Conservation (phyloP, 2,329 filamentous ascomycete species). For the Alternaria triticimaculans region DNA sequence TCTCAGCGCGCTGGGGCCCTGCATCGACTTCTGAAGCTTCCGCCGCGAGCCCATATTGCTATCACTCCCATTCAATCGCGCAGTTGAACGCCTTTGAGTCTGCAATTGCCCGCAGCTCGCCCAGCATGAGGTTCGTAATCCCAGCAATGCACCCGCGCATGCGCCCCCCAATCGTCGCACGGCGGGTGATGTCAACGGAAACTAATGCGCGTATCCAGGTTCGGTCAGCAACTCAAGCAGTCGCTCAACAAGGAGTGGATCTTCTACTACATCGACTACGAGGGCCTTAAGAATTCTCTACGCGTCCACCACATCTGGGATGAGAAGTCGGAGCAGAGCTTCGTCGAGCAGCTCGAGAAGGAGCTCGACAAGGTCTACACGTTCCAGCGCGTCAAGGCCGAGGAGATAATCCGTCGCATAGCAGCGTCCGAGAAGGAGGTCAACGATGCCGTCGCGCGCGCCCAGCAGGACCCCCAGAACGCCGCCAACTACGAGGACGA, state of each 20-base stretch:
- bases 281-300: slow-evolving; percentile 86
- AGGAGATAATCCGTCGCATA: slow-evolving; percentile 92
- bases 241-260: slow-evolving; percentile 97
- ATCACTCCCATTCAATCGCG: slow-evolving; percentile 10
- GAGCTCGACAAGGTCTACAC: slow-evolving; percentile 98
- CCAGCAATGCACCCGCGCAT: slow-evolving; percentile 9
- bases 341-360: slow-evolving; percentile 83
- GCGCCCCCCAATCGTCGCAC: slow-evolving; percentile 21
- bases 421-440: slow-evolving; percentile 88
- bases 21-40: slow-evolving; percentile 9
- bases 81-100: background rate
- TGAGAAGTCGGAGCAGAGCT: slow-evolving; percentile 88
- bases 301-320: slow-evolving; percentile 82
- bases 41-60: slow-evolving; percentile 10
- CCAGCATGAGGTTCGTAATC: slow-evolving; percentile 28
- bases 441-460: slow-evolving; percentile 77
- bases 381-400: slow-evolving; percentile 96
- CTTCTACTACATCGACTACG: slow-evolving; percentile 98
- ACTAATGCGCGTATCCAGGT: slow-evolving; percentile 60
- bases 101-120: slow-evolving; percentile 19
- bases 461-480: slow-evolving; percentile 30
- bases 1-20: slow-evolving; percentile 8
- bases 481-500: slow-evolving; percentile 79
- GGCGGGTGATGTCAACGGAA: slow-evolving; percentile 29
- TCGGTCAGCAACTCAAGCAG: slow-evolving; percentile 94